phyloP scores from a whole-genome alignment of 2,329 filamentous ascomycete species.

The Ploettnerulaceae sp. region DNA sequence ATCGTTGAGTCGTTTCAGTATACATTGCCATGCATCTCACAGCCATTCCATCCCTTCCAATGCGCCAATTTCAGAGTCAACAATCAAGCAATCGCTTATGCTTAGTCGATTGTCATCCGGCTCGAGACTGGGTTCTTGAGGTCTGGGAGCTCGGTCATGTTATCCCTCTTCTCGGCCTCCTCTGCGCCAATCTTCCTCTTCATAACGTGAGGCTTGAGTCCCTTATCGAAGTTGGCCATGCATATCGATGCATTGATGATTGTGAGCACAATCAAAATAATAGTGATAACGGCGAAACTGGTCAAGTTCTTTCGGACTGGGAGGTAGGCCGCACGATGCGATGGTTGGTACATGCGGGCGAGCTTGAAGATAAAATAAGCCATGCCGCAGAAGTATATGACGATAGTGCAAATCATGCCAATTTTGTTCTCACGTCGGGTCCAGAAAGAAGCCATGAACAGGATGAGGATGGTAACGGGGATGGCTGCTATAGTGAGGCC shows the following conservation, averaged over 20 bases:
- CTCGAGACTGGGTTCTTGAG: slow-evolving; percentile 38
- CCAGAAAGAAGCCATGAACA: slow-evolving; percentile 79
- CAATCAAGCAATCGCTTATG: not conserved
- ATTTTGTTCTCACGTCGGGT: slow-evolving; percentile 75
- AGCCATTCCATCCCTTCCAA: slow-evolving; percentile 11
- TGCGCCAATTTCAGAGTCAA: slow-evolving; percentile 19
- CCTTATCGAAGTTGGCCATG: slow-evolving; percentile 84
- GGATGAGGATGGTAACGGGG: slow-evolving; percentile 83
- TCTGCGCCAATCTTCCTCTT: slow-evolving; percentile 46
- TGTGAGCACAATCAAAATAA: slow-evolving; percentile 81
- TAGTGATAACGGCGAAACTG: slow-evolving; percentile 89
- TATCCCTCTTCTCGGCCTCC: slow-evolving; percentile 44
- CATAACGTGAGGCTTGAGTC: slow-evolving; percentile 80
- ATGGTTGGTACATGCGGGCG: slow-evolving; percentile 81
- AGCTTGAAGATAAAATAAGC: slow-evolving; percentile 99
- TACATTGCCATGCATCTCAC: slow-evolving; percentile 27
- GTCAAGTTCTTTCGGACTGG: slow-evolving; percentile 83
- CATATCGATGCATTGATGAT: slow-evolving; percentile 84
- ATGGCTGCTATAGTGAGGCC: slow-evolving; percentile 84
- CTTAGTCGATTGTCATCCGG: slow-evolving; percentile 47
- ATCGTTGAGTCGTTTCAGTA: slow-evolving; percentile 24
- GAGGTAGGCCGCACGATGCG: slow-evolving; percentile 56
- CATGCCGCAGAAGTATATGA: slow-evolving; percentile 82
- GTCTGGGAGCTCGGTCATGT: slow-evolving; percentile 44
- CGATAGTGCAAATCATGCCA: slow-evolving; percentile 74